Evolutionary conservation across 2,329 filamentous ascomycete species (phyloP).

Genomic region (Nothophaeocryptopus gaeumannii): DNA sequence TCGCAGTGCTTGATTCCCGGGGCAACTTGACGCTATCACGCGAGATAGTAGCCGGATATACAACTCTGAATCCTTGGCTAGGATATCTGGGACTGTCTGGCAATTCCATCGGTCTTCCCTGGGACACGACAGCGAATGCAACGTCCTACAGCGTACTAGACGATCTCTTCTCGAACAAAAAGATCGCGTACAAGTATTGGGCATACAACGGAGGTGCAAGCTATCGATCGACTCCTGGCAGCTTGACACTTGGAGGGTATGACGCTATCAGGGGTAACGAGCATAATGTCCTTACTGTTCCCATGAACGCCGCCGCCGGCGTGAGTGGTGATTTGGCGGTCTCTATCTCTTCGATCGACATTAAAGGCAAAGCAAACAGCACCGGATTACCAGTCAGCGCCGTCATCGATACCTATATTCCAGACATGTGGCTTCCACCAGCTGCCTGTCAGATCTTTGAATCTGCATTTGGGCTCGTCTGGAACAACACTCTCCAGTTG

Average conservation of each 20-base stretch:
- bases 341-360: too few relatives aligned
- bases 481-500: neutral
- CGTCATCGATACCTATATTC: slow-evolving; percentile 4
- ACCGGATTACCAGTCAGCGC: slow-evolving; percentile 5
- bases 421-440: slow-evolving; percentile 6
- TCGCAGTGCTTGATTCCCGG: neutral
- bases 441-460: slow-evolving; percentile 3
- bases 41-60: slow-evolving; percentile 1
- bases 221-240: neutral
- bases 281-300: neutral
- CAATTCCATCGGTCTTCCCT: neutral
- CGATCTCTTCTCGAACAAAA: neutral
- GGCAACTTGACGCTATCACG: neutral
- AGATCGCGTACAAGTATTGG: neutral
- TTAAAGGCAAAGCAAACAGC: neutral
- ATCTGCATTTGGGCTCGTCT: slow-evolving; percentile 1
- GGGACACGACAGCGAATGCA: slow-evolving; percentile 2
- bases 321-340: too few relatives aligned
- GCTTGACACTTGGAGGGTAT: neutral
- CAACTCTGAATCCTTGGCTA: neutral
- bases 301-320: neutral
- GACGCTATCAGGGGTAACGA: neutral
- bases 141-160: slow-evolving; percentile 1
- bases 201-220: neutral
- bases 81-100: neutral